phyloP scores from a whole-genome alignment of 2,329 filamentous ascomycete species.

The Colletotrichum sp. region DNA sequence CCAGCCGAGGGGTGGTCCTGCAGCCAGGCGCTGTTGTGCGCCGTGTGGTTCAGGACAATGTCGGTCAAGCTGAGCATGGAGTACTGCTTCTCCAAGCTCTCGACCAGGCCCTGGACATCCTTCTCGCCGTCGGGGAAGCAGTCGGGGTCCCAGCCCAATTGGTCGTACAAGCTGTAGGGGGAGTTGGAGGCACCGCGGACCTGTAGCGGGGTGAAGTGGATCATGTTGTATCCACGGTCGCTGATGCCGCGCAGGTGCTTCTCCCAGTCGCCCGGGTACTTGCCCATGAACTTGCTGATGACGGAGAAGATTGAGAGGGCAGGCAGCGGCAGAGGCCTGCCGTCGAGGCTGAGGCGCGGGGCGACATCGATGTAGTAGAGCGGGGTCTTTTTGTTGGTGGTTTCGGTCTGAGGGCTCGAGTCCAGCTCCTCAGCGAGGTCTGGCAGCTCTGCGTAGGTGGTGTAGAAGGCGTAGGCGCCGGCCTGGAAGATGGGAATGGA shows the following conservation, averaged over 20 bases:
- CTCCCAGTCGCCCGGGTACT: slow-evolving; percentile 89
- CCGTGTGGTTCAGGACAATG: slow-evolving; percentile 97
- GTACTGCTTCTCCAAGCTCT: slow-evolving; percentile 83
- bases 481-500: slow-evolving; percentile 83
- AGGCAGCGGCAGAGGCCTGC: slow-evolving; percentile 78
- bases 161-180: slow-evolving; percentile 95
- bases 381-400: slow-evolving; percentile 70
- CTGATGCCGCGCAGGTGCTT: slow-evolving; percentile 87
- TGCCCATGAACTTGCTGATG: slow-evolving; percentile 98
- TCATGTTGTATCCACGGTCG: slow-evolving; percentile 95
- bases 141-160: slow-evolving; percentile 81
- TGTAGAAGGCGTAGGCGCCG: slow-evolving; percentile 94
- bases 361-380: slow-evolving; percentile 94
- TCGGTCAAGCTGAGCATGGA: slow-evolving; percentile 89
- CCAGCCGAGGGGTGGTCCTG: slow-evolving; percentile 93
- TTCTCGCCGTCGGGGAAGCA: slow-evolving; percentile 86
- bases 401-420: slow-evolving; percentile 49
- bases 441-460: slow-evolving; percentile 87
- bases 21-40: slow-evolving; percentile 93
- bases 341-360: slow-evolving; percentile 77
- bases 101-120: slow-evolving; percentile 78
- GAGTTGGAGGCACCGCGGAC: slow-evolving; percentile 90
- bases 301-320: slow-evolving; percentile 91
- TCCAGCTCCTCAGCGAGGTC: slow-evolving; percentile 67
- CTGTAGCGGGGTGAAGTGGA: slow-evolving; percentile 96